Conservation (phyloP, 345 rosid genomes). For the Syzygium jambos region DNA sequence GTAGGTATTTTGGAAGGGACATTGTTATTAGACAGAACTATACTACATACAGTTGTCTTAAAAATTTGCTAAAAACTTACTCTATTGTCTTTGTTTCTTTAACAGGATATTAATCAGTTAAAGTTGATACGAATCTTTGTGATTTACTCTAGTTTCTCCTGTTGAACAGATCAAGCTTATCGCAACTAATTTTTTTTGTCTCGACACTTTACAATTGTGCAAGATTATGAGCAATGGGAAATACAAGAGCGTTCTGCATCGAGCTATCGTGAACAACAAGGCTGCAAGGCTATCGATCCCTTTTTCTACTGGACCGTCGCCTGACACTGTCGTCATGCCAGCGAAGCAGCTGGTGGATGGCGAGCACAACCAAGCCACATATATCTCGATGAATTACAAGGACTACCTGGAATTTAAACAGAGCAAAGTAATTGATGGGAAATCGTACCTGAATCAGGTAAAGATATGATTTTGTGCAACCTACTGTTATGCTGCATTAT, state of each 20-base stretch:
- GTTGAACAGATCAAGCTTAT: too few relatives aligned
- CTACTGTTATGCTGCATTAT: not conserved
- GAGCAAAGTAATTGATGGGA: not conserved
- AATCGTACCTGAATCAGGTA: not conserved
- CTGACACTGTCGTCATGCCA: not conserved
- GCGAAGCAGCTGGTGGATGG: not conserved
- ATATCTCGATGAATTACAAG: not conserved
- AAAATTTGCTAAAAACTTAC: not conserved
- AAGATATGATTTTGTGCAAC: not conserved
- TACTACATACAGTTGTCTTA: not conserved
- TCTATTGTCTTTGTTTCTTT: not conserved
- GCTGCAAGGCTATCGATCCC: not conserved
- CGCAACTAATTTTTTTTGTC: too few relatives aligned
- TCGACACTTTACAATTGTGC: not conserved
- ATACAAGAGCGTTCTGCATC: not conserved
- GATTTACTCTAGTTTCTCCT: not conserved
- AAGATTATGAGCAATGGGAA: constrained; percentile 2
- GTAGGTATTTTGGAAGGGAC: not conserved
- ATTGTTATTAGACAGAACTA: not conserved
- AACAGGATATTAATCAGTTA: not conserved
- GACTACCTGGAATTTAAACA: constrained; percentile 2
- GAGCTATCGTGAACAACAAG: not conserved
- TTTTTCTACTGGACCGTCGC: not conserved
- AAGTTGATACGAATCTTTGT: not conserved
- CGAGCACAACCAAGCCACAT: not conserved